Base-by-base conservation (phyloP, 371 early-diverging fungal species). In the Mortierella sp. region DNA sequence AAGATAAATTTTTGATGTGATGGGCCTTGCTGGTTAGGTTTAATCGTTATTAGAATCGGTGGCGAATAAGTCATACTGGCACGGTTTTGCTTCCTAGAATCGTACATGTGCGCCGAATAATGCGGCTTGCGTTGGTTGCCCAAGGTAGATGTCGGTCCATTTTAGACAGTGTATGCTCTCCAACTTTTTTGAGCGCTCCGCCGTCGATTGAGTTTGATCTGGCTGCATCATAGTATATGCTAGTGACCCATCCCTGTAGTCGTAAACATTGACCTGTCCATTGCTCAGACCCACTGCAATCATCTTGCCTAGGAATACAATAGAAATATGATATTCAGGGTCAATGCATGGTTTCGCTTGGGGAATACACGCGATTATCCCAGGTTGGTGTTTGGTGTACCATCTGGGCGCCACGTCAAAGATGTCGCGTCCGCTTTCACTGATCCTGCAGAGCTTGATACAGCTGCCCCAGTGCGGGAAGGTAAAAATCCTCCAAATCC, bases 351-450 rank as follows among this genome's bases (percentile, higher is more conserved):
- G 47, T 1, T 8, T 64, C 5, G 26, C 30, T 10, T 22, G n/a
- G n/a, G 11, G 49, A 20, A 35, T 14, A 1, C 20, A 14, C 35
- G 35, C 32, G 30, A 20, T 1, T 20, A 49, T 5, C 3, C 1
- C n/a, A 3, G 5, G 16, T 20, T 20, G 16, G 49, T 49, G n/a
- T 6, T 2, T 20, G n/a, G 16, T 49, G 43, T 70, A 65, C 80
- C 80, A 61, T 79, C 80, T 11, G 80, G 80, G 22, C 75, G 75
- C 80, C 80, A 79, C 18, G 72, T 61, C 16, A 79, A 60, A 1
- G 80, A 79, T 54, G 75, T 62, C n/a, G 61, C 68, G n/a, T 70
- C 55, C 39, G 52, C 73, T 6, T 24, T 32, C 11, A 49, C 16
- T 12, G 57, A 1, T 0, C 47, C 63, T 14, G 62, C 5, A 4